Evolutionary conservation across 805 yeast species (phyloP).

Genomic region (Ogataea pini): DNA sequence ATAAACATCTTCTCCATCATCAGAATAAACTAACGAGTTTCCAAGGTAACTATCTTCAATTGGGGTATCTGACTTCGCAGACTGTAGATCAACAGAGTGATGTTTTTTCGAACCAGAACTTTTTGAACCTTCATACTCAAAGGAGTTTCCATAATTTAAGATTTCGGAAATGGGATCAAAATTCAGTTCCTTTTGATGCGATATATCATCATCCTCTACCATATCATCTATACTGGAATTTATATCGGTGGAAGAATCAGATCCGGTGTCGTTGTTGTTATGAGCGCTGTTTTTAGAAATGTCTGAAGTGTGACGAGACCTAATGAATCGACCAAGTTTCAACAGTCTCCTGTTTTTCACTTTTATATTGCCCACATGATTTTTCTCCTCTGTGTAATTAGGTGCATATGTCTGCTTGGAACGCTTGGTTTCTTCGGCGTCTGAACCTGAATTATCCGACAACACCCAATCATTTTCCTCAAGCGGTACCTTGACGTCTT

Average conservation of each 20-base stretch:
- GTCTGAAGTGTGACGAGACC: constrained; percentile 5
- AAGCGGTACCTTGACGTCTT: not conserved
- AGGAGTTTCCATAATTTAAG: not conserved
- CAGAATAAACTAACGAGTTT: constrained; percentile 15
- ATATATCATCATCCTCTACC: not conserved
- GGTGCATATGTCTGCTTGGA: not conserved
- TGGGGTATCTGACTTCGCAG: constrained; percentile 21
- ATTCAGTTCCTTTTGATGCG: not conserved
- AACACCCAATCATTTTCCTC: not conserved
- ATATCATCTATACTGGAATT: constrained; percentile 9
- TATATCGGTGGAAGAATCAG: constrained; percentile 14
- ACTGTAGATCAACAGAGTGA: not conserved
- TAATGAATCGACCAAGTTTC: constrained; percentile 14
- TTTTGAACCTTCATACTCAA: not conserved
- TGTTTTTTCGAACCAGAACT: not conserved
- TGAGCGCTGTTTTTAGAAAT: constrained; percentile 3
- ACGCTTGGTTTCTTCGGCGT: not conserved
- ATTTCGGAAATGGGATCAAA: not conserved
- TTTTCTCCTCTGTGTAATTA: not conserved
- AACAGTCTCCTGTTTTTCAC: constrained; percentile 12
- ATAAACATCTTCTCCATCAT: constrained; percentile 12
- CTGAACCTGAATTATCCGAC: not conserved
- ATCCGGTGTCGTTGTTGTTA: constrained; percentile 8
- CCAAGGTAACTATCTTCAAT: constrained; percentile 30
- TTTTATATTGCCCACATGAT: not conserved